Conservation (phyloP, 208 protist genomes). For the Giardia duodenalis region DNA sequence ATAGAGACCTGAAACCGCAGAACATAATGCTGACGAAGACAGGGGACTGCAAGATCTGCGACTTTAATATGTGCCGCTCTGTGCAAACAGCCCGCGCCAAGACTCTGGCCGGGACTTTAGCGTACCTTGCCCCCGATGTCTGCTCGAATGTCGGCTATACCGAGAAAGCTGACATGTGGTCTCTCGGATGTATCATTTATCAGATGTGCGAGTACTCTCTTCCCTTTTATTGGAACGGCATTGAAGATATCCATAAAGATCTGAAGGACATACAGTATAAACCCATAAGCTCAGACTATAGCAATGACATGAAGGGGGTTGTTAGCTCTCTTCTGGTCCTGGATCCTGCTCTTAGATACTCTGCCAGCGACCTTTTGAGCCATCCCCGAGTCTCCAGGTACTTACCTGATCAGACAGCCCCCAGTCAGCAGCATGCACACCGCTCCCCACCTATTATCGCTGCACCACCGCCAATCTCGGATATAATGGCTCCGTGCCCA, state of each 20-base stretch:
- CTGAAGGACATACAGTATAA: too few relatives aligned
- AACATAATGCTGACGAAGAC: slow-evolving; percentile 43
- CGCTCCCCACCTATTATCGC: too few relatives aligned
- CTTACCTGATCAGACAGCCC: too few relatives aligned
- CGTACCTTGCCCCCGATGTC: slow-evolving; percentile 69
- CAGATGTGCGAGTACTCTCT: not conserved
- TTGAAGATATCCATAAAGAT: not conserved
- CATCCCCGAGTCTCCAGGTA: not conserved
- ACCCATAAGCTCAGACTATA: not conserved
- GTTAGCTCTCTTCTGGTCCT: not conserved
- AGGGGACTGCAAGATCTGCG: slow-evolving; percentile 38
- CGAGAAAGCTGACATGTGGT: slow-evolving; percentile 9
- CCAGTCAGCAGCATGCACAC: too few relatives aligned
- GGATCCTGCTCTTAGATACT: not conserved
- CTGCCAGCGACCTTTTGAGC: not conserved
- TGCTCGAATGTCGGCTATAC: not conserved
- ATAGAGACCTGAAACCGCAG: slow-evolving; percentile 47
- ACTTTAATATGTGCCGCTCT: slow-evolving; percentile 40
- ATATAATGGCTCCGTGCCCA: too few relatives aligned
- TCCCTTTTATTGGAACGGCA: not conserved
- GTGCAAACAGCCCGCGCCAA: not conserved
- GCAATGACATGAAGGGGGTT: not conserved
- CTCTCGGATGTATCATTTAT: slow-evolving; percentile 14
- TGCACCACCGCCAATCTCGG: too few relatives aligned
- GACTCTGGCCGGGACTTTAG: not conserved